Percentiles rank a stretch among this genome's conserved stretches.
Conservation (phyloP, 106 monocot genomes). For the Apostasia ramifera region DNA sequence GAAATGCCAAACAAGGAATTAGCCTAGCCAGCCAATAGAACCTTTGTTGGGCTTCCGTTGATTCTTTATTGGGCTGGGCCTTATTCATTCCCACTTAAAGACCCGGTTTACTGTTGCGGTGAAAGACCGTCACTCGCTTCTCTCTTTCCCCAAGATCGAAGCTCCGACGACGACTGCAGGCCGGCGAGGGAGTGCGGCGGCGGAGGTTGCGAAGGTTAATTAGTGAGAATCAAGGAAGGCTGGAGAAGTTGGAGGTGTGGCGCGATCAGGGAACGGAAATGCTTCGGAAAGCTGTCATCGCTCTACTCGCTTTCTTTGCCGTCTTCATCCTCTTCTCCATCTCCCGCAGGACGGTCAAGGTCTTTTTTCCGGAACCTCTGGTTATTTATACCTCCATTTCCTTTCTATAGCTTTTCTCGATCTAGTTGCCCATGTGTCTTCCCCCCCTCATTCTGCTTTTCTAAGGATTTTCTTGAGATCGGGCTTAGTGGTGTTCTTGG, state of each 20-base stretch:
- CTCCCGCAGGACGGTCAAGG: conserved; percentile 1
- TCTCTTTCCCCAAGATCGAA: neutral
- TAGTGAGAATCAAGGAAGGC: neutral
- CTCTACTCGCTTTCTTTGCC: neutral
- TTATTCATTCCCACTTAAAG: too few species aligned
- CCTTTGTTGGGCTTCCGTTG: too few species aligned
- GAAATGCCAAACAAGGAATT: too few species aligned
- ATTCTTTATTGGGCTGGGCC: too few species aligned
- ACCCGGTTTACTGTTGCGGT: too few species aligned
- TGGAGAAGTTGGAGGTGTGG: neutral
- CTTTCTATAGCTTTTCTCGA: neutral
- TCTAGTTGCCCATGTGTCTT: too few species aligned
- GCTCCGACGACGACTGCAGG: neutral
- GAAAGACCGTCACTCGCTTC: too few species aligned
- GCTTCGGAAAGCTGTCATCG: conserved; percentile 5
- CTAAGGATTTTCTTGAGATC: neutral
- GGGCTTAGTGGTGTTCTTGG: too few species aligned
- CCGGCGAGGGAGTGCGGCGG: neutral
- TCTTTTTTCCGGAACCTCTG: neutral
- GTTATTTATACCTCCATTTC: neutral
- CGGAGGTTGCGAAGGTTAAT: neutral
- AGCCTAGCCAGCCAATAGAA: too few species aligned
- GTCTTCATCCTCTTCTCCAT: neutral
- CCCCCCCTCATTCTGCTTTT: too few species aligned
- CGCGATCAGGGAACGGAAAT: neutral